These are phyloP conservation scores for Mallotus repandus DNA, from an alignment of 441 rosid species.

Conservation along the genomic window DNA sequence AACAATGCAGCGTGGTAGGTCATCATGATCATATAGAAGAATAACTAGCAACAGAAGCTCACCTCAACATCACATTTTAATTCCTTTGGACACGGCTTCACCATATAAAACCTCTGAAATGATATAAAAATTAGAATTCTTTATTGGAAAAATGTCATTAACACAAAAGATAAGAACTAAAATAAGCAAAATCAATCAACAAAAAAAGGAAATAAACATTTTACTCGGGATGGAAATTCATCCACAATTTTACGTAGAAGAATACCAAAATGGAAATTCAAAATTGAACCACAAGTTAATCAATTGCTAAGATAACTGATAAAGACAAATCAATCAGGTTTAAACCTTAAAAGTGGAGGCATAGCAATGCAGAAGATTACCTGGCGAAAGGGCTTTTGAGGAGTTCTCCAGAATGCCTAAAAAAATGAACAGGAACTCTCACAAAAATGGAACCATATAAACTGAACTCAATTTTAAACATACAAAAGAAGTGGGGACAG, in stretches of 20 bases:
- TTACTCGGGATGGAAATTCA: not conserved
- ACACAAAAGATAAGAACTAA: not conserved
- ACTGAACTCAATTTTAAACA: not conserved
- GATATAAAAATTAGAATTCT: constrained; percentile 22
- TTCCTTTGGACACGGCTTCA: constrained; percentile 93
- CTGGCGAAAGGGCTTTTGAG: constrained; percentile 93
- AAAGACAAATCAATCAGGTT: not conserved
- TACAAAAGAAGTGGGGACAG: not conserved
- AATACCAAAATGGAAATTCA: not conserved
- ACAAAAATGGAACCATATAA: constrained; percentile 3
- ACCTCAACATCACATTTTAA: constrained; percentile 95
- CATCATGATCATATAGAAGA: not conserved
- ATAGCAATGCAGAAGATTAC: constrained; percentile 29
- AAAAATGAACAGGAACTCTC: not conserved
- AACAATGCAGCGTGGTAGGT: not conserved
- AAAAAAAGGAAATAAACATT: not conserved
- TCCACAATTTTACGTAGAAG: not conserved
- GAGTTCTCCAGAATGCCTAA: constrained; percentile 93
- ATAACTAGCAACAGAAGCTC: constrained; percentile 21
- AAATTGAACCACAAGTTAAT: not conserved
- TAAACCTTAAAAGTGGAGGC: not conserved
- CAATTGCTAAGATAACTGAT: not conserved
- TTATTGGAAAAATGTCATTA: not conserved
- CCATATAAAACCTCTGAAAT: constrained; percentile 82
- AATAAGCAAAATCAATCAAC: constrained; percentile 6